Evolutionary conservation across 2,329 filamentous ascomycete genomes (phyloP).

Genomic region (Botryosphaeria dothidea): DNA sequence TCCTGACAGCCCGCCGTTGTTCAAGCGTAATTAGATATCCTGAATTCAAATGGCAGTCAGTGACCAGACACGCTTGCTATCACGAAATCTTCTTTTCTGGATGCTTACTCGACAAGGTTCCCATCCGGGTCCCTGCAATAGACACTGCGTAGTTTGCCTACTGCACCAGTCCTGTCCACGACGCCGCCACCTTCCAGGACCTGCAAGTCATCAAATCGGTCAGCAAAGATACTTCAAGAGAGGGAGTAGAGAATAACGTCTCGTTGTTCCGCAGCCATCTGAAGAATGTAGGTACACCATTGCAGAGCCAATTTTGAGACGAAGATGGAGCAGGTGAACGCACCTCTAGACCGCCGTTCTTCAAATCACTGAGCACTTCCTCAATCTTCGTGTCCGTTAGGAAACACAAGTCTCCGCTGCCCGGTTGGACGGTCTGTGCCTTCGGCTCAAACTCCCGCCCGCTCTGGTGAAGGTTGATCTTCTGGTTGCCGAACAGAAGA

Average conservation of each 20-base stretch:
- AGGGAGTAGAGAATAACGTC: too few species aligned
- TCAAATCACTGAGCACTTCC: conserved; percentile 17
- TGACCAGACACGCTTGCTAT: not conserved
- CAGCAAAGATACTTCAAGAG: not conserved
- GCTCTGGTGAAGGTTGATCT: conserved; percentile 22
- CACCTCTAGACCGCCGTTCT: conserved; percentile 20
- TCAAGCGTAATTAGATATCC: conserved; percentile 1
- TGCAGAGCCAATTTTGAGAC: too few species aligned
- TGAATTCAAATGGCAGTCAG: not conserved
- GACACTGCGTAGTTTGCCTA: conserved; percentile 21
- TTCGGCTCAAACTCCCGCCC: conserved; percentile 25
- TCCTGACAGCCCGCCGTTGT: not conserved
- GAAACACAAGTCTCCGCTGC: conserved; percentile 22
- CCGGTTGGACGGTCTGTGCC: conserved; percentile 20
- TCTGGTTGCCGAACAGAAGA: conserved; percentile 22
- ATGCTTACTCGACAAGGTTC: conserved; percentile 23
- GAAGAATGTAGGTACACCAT: too few species aligned
- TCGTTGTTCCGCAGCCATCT: too few species aligned
- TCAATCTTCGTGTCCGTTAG: conserved; percentile 17
- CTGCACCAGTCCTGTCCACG: conserved; percentile 14
- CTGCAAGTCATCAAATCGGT: not conserved
- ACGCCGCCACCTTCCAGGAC: not conserved
- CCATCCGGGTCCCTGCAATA: conserved; percentile 24
- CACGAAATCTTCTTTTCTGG: too few species aligned
- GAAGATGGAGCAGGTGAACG: not conserved